Percentiles rank a stretch among this genome's conserved stretches.
These are phyloP conservation scores for Salix udensis DNA, from an alignment of 345 rosid genomes.

Conservation along the genomic window DNA sequence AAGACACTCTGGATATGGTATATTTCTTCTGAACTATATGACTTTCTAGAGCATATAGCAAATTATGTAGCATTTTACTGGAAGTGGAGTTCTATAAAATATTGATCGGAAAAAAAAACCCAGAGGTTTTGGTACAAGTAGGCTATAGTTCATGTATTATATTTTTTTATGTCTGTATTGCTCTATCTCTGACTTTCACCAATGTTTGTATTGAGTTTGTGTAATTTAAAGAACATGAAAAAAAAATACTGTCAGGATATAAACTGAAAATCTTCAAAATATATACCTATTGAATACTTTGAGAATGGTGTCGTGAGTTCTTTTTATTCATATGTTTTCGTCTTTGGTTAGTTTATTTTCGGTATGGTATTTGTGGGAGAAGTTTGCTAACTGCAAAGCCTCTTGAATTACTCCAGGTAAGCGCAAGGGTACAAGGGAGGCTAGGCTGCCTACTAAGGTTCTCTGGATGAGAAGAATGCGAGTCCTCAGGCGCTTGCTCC, in stretches of 20 bases:
- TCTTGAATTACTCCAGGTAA: constrained; percentile 48
- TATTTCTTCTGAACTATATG: background rate
- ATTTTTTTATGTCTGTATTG: background rate
- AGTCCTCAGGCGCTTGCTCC: constrained; percentile 79
- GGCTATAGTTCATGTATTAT: background rate
- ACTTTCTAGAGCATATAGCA: background rate
- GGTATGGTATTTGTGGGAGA: background rate
- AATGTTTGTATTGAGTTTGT: background rate
- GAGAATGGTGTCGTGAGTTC: background rate
- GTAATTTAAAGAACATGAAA: background rate
- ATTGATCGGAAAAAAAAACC: background rate
- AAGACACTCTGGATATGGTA: constrained; percentile 96
- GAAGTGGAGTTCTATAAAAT: background rate
- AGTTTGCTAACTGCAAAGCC: background rate
- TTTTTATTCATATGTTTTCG: background rate
- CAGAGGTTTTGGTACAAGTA: background rate
- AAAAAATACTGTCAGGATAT: background rate
- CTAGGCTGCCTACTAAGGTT: constrained; percentile 87
- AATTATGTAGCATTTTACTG: background rate
- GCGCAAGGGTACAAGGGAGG: constrained; percentile 93
- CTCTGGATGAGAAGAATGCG: constrained; percentile 99
- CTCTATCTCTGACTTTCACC: background rate
- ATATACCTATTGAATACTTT: background rate
- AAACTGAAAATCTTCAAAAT: background rate
- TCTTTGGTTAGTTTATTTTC: background rate